Evolutionary conservation across 2,329 filamentous ascomycete species (phyloP), one percentile per base, ranked within the genome.

Genomic region (Ilyonectria robusta): DNA sequence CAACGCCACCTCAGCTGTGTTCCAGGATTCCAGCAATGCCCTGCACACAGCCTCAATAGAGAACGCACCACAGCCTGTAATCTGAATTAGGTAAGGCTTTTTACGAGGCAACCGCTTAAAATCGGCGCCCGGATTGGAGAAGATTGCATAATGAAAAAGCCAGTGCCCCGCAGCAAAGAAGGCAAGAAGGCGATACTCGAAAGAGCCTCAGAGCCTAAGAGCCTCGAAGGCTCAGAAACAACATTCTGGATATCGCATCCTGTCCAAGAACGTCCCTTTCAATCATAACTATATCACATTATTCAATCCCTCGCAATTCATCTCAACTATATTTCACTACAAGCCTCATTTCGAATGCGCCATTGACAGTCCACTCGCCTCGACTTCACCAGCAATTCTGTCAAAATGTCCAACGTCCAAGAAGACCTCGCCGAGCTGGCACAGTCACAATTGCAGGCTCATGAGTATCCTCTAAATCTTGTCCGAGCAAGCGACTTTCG

Each of bases 401-500:
- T 23, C 42, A 17, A 35, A 11, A 3, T 62, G 37, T 2, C 37
- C 2, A 17, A 40, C 37, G 17, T 6, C 37, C 37, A 33, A 9
- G 31, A 33, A 1, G 31, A 33, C 31, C 8, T 11, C 31, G 31
- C 31, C 31, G 31, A 33, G 31, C 31, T 33, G 8, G 2, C 31
- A 9, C 10, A 9, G 8, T 33, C 31, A 8, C 31, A 40, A 13
- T 2, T 15, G 1, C 13, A 40, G 6, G 10, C 29, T n/a, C 1
- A 8, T 9, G 44, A 65, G 11, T 65, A 65, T 37, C 63, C 63
- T 4, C 51, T 21, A n/a, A 65, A 65, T 13, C 63, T 65, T 2
- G 9, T 31, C 4, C 63, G 63, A 17, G 56, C 63, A 10, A 11
- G 21, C 17, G 63, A 65, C 2, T 65, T 65, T 17, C 8, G 33